Base-by-base conservation (phyloP, 257 asterid species). In the Nicotiana sylvestris region DNA sequence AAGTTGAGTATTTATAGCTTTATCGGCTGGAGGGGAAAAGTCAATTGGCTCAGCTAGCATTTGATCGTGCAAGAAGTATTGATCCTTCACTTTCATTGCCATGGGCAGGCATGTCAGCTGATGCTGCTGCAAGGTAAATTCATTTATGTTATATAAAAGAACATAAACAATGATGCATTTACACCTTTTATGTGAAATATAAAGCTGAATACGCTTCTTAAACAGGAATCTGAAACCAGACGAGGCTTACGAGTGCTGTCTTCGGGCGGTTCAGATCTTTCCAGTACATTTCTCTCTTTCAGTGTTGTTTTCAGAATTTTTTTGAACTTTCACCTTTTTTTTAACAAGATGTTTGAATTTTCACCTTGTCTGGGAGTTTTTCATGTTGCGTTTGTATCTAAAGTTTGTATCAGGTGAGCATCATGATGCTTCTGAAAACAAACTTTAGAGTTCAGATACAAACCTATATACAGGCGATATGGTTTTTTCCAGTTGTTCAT, bases 81-180 rank as follows among this genome's bases (percentile, higher is more conserved):
- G 99, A 96, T 87, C 99, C 98, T 81, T 90, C 97, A 60, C 98
- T 96, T 87, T 93, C 98, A 76, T 84, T 96, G 86, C 98, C 99
- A 21, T 96, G 99, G 98, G 98, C 98, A 77, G 98, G 99, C 88
- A 96, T 96, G 98, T 90, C 99, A 35, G 99, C 99, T 78, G 99
- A 96, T 94, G 95, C 95, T 58, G 90, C 80, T 82, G 85, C 88
- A 66, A 91, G 99, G 98, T 96, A 90, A 49, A 65, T 84, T 78
- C 80, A 27, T 49, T 30, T 82, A 10, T 64, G 80, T 85, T 78
- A 68, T 65, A 72, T 76, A 68, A 66, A 70, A 39, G 61, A 69
- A 17, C 49, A 16, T 46, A 74, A 77, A 68, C 16, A 51, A 76
- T 77, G 62, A 56, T 84, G 49, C 12, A 51, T 64, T 70, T 8